Percentiles rank a stretch among this genome's conserved stretches.
Evolutionary conservation across 805 yeast genomes (phyloP).

Genomic region (Lipomyces lipofer): DNA sequence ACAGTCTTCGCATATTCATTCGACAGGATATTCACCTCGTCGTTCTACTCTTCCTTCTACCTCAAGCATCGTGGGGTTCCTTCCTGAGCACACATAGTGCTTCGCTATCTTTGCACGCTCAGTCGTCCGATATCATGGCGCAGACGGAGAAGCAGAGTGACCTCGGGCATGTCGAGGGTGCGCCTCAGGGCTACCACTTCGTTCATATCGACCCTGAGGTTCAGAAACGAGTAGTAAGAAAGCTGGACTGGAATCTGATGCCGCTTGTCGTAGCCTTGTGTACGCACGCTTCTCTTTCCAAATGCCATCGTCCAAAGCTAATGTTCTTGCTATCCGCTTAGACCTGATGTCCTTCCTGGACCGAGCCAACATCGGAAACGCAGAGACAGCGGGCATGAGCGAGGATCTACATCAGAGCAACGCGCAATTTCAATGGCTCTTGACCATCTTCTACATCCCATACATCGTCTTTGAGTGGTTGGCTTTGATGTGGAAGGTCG

Average conservation of each 20-base stretch:
- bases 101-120: too few species aligned
- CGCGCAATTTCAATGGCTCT: conserved; percentile 46
- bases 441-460: conserved; percentile 43
- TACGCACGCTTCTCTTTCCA: not conserved
- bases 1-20: too few species aligned
- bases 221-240: not conserved
- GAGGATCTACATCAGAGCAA: conserved; percentile 45
- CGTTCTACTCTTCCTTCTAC: too few species aligned
- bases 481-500: conserved; percentile 13
- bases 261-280: not conserved
- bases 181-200: not conserved
- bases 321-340: not conserved
- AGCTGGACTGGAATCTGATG: conserved; percentile 1
- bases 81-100: too few species aligned
- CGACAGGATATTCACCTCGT: too few species aligned
- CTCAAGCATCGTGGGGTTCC: too few species aligned
- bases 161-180: not conserved
- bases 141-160: not conserved
- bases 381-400: conserved; percentile 48
- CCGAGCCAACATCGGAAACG: conserved; percentile 43
- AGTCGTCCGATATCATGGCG: not conserved
- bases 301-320: not conserved
- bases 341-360: conserved; percentile 41
- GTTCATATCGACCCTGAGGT: not conserved
- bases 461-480: conserved; percentile 40